These are phyloP conservation scores for Crassisporium funariophilum DNA, from an alignment of 768 basidiomycete genomes.

Conservation along the genomic window DNA sequence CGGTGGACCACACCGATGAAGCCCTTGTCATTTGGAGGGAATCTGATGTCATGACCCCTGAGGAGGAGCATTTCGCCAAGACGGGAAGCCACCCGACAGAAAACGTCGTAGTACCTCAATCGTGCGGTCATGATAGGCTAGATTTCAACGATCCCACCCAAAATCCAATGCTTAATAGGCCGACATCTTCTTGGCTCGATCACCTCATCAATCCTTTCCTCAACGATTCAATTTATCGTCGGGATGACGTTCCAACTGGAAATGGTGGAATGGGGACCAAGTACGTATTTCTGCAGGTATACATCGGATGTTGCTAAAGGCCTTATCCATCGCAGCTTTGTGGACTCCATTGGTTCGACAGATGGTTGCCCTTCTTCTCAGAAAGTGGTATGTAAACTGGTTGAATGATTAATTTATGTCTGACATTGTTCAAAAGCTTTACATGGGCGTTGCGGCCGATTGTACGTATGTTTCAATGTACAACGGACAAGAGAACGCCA, in stretches of 20 bases:
- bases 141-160: constrained; percentile 63
- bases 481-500: constrained; percentile 64
- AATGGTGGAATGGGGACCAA: constrained; percentile 53
- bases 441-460: constrained; percentile 89
- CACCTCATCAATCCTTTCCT: constrained; percentile 39
- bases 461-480: constrained; percentile 75
- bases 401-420: constrained; percentile 4
- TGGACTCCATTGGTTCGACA: constrained; percentile 64
- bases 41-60: constrained; percentile 59
- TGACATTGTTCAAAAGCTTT: constrained; percentile 40
- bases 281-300: constrained; percentile 37
- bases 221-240: constrained; percentile 40
- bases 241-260: constrained; percentile 61
- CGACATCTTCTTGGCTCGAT: constrained; percentile 40
- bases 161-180: constrained; percentile 51
- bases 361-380: constrained; percentile 73
- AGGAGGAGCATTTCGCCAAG: constrained; percentile 46
- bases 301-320: constrained; percentile 7
- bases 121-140: constrained; percentile 73
- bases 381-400: constrained; percentile 54
- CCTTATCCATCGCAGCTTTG: constrained; percentile 51
- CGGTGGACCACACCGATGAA: constrained; percentile 46
- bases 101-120: constrained; percentile 30
- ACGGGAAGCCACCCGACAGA: constrained; percentile 24
- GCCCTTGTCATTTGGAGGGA: constrained; percentile 76